Conservation (phyloP, 2,329 filamentous ascomycete species). For the Stemphylium beticola region DNA sequence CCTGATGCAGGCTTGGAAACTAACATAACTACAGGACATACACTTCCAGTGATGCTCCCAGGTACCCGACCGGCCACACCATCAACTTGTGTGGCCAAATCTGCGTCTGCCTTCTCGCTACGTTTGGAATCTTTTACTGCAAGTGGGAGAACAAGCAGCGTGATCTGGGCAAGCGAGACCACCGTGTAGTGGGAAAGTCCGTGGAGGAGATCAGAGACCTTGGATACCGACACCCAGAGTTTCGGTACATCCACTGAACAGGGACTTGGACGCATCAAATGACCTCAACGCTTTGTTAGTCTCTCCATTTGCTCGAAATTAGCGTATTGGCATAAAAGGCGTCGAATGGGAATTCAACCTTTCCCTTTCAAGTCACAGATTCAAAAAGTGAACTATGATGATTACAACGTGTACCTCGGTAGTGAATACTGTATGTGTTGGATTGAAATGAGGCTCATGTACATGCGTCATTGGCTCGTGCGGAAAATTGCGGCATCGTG, state of each 20-base stretch:
- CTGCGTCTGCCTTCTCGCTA: constrained; percentile 52
- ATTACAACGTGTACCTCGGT: too few relatives aligned
- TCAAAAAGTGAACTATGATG: too few relatives aligned
- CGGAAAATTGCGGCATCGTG: constrained; percentile 20
- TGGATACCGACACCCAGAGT: constrained; percentile 62
- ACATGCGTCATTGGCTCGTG: constrained; percentile 21
- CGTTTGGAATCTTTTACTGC: constrained; percentile 61
- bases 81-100: constrained; percentile 64
- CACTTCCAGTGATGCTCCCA: constrained; percentile 62
- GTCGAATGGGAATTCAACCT: constrained; percentile 7
- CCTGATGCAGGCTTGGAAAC: constrained; percentile 37
- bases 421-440: too few relatives aligned
- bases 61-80: constrained; percentile 74
- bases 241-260: constrained; percentile 60
- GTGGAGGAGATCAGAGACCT: constrained; percentile 57
- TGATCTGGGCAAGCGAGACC: constrained; percentile 56
- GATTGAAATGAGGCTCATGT: background rate
- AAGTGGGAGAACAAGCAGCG: constrained; percentile 60
- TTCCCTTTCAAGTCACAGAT: background rate
- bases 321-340: constrained; percentile 1
- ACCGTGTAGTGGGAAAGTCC: constrained; percentile 57
- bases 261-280: background rate
- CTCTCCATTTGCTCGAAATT: constrained; percentile 5
- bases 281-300: constrained; percentile 14
- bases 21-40: constrained; percentile 65